A percentile compares a stretch with the other conserved stretches of the same genome.
Conservation (phyloP, 1,139 yeast genomes). For the Candida sanyaensis region DNA sequence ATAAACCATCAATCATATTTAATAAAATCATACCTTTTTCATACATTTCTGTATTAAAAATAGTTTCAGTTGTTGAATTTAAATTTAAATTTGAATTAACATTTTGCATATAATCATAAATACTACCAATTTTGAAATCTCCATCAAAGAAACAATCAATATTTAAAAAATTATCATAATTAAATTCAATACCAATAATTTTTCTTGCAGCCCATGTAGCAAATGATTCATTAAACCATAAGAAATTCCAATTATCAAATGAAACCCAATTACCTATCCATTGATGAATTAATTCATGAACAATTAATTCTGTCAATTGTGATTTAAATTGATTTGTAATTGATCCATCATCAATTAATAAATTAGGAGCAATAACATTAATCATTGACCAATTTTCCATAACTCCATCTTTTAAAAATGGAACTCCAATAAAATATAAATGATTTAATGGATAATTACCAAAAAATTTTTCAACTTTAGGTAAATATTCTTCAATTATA, state of each 20-base stretch:
- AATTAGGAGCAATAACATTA: slow-evolving; percentile 52
- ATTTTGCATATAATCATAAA: slow-evolving; percentile 26
- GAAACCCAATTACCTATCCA: slow-evolving; percentile 73
- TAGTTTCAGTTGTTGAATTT: slow-evolving; percentile 31
- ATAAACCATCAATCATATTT: slow-evolving; percentile 50
- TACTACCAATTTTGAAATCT: slow-evolving; percentile 24
- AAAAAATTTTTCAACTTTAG: slow-evolving; percentile 44
- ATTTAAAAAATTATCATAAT: slow-evolving; percentile 38
- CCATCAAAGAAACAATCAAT: slow-evolving; percentile 38
- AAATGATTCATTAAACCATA: slow-evolving; percentile 77
- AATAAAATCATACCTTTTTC: slow-evolving; percentile 65
- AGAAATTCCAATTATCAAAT: slow-evolving; percentile 64
- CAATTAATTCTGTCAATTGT: slow-evolving; percentile 54
- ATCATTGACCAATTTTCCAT: slow-evolving; percentile 80
- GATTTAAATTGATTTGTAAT: slow-evolving; percentile 17
- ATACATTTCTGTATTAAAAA: slow-evolving; percentile 57
- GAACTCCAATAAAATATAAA: slow-evolving; percentile 65
- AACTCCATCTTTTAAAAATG: slow-evolving; percentile 72
- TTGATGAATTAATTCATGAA: slow-evolving; percentile 75
- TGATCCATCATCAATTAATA: slow-evolving; percentile 37
- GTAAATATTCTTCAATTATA: slow-evolving; percentile 47
- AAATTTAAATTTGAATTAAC: too few species aligned
- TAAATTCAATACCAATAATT: neutral
- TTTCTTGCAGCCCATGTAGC: slow-evolving; percentile 59
- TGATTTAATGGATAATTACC: slow-evolving; percentile 57